Percentiles rank a stretch among this genome's conserved stretches.
Evolutionary conservation across 78 protist species (phyloP).

Genomic region (Mantamonas sphyraenae): DNA sequence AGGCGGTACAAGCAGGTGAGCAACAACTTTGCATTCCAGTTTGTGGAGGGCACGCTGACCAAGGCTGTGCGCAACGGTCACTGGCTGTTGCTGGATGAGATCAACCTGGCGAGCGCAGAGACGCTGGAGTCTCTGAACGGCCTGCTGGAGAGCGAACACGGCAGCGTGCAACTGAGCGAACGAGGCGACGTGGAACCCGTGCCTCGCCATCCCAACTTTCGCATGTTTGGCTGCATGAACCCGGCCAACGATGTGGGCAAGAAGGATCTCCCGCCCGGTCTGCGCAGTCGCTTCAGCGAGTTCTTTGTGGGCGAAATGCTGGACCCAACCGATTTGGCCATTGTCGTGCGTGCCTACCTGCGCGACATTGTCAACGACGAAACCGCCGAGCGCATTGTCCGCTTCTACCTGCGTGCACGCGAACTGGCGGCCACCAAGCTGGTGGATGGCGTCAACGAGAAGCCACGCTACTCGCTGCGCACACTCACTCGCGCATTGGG

Average conservation of each 20-base stretch:
- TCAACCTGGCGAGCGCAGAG: conserved; percentile 94
- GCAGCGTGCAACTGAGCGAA: conserved; percentile 81
- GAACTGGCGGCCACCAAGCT: conserved; percentile 39
- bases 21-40: conserved; percentile 72
- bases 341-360: conserved; percentile 51
- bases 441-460: conserved; percentile 66
- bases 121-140: conserved; percentile 79
- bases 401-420: conserved; percentile 44
- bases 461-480: conserved; percentile 89
- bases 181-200: conserved; percentile 77
- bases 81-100: conserved; percentile 99
- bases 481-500: conserved; percentile 84
- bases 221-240: conserved; percentile 97
- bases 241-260: conserved; percentile 99
- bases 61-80: conserved; percentile 83
- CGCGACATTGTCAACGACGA: neutral
- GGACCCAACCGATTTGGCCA: conserved; percentile 60
- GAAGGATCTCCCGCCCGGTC: conserved; percentile 84
- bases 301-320: conserved; percentile 81
- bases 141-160: conserved; percentile 62
- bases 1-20: conserved; percentile 31
- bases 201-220: conserved; percentile 84
- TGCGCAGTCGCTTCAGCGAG: conserved; percentile 87
- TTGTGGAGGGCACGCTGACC: conserved; percentile 88
- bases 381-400: conserved; percentile 44